Percentiles rank a stretch among this genome's conserved stretches.
Conservation (phyloP, 345 rosid species). For the Camelina sativa region DNA sequence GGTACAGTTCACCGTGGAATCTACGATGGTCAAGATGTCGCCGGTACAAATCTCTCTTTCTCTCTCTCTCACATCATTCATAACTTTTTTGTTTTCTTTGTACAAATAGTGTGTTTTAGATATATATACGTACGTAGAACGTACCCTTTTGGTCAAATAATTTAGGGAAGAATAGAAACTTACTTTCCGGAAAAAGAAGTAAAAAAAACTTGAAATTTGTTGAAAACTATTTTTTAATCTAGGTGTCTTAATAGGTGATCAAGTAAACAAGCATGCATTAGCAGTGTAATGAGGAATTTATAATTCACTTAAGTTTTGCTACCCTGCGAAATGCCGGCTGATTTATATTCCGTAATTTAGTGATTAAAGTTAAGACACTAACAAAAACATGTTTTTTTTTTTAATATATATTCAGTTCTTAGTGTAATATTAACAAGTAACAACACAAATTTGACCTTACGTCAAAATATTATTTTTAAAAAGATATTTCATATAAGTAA, state of each 20-base stretch:
- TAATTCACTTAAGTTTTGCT: no score
- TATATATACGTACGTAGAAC: not conserved
- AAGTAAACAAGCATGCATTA: conserved; percentile 18
- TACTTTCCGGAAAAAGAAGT: not conserved
- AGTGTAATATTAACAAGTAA: not conserved
- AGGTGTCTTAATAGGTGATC: conserved; percentile 13
- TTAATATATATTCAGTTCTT: not conserved
- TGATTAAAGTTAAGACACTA: not conserved
- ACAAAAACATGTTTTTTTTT: not conserved
- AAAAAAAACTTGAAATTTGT: not conserved
- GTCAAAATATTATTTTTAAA: not conserved
- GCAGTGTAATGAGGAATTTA: not conserved
- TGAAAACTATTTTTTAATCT: not conserved
- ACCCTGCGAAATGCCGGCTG: not conserved
- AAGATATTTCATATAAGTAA: not conserved
- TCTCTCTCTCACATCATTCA: not conserved
- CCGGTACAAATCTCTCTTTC: conserved; percentile 58
- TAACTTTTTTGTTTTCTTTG: conserved; percentile 13
- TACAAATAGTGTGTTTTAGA: not conserved
- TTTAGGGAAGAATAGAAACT: not conserved
- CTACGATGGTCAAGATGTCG: conserved; percentile 92
- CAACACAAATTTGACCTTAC: not conserved
- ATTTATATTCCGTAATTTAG: not conserved
- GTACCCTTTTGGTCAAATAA: not conserved
- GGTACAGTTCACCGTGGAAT: conserved; percentile 95